A percentile compares a stretch with the other conserved stretches of the same genome.
These are phyloP conservation scores for Pleurotus platypus DNA, from an alignment of 768 basidiomycete genomes.

Conservation along the genomic window DNA sequence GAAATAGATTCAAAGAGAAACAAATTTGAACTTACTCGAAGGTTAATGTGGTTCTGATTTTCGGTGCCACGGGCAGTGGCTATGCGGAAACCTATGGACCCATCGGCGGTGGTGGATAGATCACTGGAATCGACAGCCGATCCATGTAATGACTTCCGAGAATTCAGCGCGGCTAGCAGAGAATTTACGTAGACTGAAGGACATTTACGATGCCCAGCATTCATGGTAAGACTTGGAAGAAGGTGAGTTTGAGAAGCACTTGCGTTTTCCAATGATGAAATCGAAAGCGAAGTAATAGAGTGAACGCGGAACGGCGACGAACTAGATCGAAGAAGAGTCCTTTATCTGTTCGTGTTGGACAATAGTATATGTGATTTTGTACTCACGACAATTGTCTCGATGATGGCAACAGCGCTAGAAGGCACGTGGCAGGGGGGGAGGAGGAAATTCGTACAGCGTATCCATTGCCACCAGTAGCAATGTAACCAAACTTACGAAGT, in stretches of 20 bases:
- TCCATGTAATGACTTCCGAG: constrained; percentile 28
- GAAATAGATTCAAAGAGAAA: background rate
- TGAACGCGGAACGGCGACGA: constrained; percentile 35
- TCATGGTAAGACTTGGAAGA: background rate
- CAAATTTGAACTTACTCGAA: background rate
- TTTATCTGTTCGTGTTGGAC: background rate
- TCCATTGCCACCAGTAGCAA: too few relatives aligned
- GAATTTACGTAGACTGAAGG: constrained; percentile 47
- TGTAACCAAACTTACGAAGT: constrained; percentile 34
- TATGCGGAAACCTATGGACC: constrained; percentile 32
- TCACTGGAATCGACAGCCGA: constrained; percentile 10
- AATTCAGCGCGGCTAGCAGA: constrained; percentile 41
- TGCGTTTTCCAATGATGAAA: constrained; percentile 50
- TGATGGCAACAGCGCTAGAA: constrained; percentile 33
- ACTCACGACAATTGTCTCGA: constrained; percentile 32
- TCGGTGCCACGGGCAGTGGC: constrained; percentile 21
- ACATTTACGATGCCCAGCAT: constrained; percentile 14
- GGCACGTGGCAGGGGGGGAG: too few relatives aligned
- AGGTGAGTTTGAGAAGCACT: constrained; percentile 10
- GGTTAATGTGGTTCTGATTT: constrained; percentile 13
- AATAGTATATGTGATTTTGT: background rate
- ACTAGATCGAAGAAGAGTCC: constrained; percentile 24
- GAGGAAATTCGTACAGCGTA: too few relatives aligned
- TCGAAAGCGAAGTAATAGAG: constrained; percentile 47
- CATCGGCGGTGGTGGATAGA: constrained; percentile 16